Percentiles rank a stretch among this genome's conserved stretches.
phyloP scores from a whole-genome alignment of 176 grass and related monocot genomes.

The Oryza rufipogon region DNA sequence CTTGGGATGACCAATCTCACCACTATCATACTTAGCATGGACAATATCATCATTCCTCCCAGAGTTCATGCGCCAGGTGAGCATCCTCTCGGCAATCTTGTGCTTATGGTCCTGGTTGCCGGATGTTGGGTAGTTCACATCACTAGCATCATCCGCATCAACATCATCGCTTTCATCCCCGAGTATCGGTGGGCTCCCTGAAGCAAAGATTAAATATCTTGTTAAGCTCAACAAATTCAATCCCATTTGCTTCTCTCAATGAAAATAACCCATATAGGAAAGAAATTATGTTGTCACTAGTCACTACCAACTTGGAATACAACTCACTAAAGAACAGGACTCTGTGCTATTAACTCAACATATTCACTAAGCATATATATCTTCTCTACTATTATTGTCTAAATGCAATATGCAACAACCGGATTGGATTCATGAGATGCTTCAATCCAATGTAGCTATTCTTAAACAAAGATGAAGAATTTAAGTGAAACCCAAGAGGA shows the following conservation, averaged over 20 bases:
- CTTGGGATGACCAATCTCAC: slow-evolving; percentile 73
- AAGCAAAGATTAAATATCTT: not conserved
- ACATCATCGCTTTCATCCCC: slow-evolving; percentile 74
- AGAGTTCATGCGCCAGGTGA: slow-evolving; percentile 74
- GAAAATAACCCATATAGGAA: too few relatives aligned
- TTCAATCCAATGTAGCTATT: not conserved
- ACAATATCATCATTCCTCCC: slow-evolving; percentile 56
- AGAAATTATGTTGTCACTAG: not conserved
- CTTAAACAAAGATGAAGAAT: not conserved
- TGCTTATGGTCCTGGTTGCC: slow-evolving; percentile 79
- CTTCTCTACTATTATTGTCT: not conserved
- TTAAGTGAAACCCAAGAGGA: not conserved
- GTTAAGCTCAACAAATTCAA: not conserved
- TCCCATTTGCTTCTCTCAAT: not conserved
- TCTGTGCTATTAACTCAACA: not conserved
- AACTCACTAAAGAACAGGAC: not conserved
- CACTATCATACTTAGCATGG: slow-evolving; percentile 65
- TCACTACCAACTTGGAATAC: not conserved
- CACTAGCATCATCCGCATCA: slow-evolving; percentile 78
- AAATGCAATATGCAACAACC: not conserved
- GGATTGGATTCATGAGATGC: not conserved
- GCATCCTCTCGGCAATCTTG: slow-evolving; percentile 83
- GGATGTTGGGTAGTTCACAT: slow-evolving; percentile 65
- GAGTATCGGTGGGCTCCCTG: slow-evolving; percentile 72
- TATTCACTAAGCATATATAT: not conserved